Evolutionary conservation across 352 stramenopile genomes (phyloP).

Genomic region (Pythium aristosporum): DNA sequence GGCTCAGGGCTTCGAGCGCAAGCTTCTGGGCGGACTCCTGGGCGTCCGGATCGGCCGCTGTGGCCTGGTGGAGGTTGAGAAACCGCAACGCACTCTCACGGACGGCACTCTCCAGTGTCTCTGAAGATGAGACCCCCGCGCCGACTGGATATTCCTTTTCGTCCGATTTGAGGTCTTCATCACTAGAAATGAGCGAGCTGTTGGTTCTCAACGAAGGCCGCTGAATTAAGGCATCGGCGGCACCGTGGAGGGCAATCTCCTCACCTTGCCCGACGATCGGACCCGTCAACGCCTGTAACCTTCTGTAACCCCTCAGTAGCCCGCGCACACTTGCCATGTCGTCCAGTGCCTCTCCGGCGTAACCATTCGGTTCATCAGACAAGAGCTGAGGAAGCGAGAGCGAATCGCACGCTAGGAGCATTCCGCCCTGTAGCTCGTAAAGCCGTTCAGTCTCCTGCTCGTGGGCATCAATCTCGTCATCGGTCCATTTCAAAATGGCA

Average conservation of each 20-base stretch:
- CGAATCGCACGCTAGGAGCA: slow-evolving; percentile 32
- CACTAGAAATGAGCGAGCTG: background rate
- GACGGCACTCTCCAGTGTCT: slow-evolving; percentile 9
- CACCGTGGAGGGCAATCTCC: slow-evolving; percentile 42
- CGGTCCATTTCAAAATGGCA: slow-evolving; percentile 38
- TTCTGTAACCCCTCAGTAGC: background rate
- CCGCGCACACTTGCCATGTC: background rate
- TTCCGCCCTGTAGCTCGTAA: slow-evolving; percentile 36
- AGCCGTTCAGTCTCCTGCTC: slow-evolving; percentile 45
- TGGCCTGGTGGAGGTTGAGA: slow-evolving; percentile 12
- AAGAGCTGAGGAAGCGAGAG: slow-evolving; percentile 22
- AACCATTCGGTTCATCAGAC: background rate
- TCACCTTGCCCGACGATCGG: slow-evolving; percentile 34
- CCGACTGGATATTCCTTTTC: background rate
- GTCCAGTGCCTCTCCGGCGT: background rate
- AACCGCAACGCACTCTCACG: slow-evolving; percentile 8
- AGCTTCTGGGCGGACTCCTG: slow-evolving; percentile 5
- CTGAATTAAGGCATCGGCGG: slow-evolving; percentile 45
- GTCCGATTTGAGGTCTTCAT: background rate
- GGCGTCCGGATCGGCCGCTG: background rate
- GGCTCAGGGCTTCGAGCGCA: slow-evolving; percentile 8
- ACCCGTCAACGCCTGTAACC: slow-evolving; percentile 23
- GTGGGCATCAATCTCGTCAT: slow-evolving; percentile 47
- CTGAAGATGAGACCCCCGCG: background rate
- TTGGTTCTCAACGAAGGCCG: slow-evolving; percentile 33